These are phyloP conservation scores for Aspergillus versicolor DNA, from an alignment of 2,329 filamentous ascomycete species.

Conservation along the genomic window DNA sequence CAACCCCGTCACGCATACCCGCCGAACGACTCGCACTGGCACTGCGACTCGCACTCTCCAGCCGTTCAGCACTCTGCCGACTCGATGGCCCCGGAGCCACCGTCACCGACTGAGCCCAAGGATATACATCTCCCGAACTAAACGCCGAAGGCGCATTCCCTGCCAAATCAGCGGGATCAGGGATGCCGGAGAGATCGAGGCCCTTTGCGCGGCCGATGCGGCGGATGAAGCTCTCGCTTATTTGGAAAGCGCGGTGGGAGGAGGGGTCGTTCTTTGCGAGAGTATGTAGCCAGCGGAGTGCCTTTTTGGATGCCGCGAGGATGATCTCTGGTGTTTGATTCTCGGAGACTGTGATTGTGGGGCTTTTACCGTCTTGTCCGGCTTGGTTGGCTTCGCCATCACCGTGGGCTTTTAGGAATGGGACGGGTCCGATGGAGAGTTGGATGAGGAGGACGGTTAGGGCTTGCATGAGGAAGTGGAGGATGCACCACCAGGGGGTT, in stretches of 20 bases:
- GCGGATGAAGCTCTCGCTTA: background rate
- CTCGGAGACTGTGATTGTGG: background rate
- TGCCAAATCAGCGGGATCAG: background rate
- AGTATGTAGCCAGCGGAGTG: background rate
- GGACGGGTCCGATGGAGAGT: background rate
- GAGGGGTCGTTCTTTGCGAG: background rate
- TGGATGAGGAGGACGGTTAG: slow-evolving; percentile 37
- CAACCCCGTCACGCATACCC: background rate
- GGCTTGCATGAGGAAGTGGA: slow-evolving; percentile 44
- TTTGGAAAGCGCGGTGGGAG: background rate
- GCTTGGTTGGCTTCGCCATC: background rate
- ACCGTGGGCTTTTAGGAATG: background rate
- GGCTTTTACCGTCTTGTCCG: background rate
- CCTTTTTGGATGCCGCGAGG: background rate
- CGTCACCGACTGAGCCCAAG: background rate
- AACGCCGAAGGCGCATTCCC: background rate
- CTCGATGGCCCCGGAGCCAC: too few species aligned
- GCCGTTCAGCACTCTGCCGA: background rate
- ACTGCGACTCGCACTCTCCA: background rate
- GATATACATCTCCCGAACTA: background rate
- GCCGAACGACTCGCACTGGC: too few species aligned
- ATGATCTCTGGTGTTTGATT: background rate
- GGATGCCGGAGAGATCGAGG: background rate
- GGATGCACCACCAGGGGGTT: slow-evolving; percentile 42
- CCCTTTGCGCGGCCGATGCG: background rate